phyloP scores from a whole-genome alignment of 495 filamentous ascomycete genomes.

The Sordaria brevicollis region DNA sequence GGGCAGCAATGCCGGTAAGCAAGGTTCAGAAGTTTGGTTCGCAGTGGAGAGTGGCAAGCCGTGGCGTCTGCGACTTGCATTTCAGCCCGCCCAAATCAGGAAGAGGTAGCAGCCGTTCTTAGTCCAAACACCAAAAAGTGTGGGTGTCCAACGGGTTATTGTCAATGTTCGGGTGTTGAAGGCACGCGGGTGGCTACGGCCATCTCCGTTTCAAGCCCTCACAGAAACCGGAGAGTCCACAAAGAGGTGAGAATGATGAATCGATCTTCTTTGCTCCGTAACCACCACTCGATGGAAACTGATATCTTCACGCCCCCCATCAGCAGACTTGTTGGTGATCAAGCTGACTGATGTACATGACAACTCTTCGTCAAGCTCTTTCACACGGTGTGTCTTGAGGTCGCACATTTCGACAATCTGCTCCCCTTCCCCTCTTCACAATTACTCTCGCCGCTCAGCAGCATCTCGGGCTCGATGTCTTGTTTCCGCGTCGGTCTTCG shows the following conservation, averaged over 20 bases:
- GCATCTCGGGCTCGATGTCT: not conserved
- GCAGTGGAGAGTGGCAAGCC: not conserved
- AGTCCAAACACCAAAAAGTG: not conserved
- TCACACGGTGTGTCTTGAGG: not conserved
- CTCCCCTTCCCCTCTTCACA: not conserved
- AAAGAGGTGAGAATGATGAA: not conserved
- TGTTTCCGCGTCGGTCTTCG: not conserved
- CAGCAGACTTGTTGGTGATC: not conserved
- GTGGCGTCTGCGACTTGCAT: constrained; percentile 6
- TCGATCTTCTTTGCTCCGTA: not conserved
- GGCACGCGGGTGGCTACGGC: not conserved
- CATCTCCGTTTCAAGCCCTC: not conserved
- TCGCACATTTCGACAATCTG: not conserved
- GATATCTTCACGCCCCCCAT: not conserved
- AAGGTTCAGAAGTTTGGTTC: not conserved
- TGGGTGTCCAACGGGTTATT: not conserved
- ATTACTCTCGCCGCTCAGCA: not conserved
- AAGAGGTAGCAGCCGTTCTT: not conserved
- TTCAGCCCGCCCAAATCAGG: constrained; percentile 11
- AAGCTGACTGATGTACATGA: not conserved
- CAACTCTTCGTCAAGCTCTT: not conserved
- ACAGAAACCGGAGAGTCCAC: not conserved
- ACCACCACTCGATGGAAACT: not conserved
- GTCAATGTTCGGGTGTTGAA: not conserved
- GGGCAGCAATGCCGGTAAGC: not conserved